A percentile compares a stretch with the other conserved stretches of the same genome.
These are phyloP conservation scores for Collybiopsis confluens DNA, from an alignment of 768 basidiomycete genomes.

Conservation along the genomic window DNA sequence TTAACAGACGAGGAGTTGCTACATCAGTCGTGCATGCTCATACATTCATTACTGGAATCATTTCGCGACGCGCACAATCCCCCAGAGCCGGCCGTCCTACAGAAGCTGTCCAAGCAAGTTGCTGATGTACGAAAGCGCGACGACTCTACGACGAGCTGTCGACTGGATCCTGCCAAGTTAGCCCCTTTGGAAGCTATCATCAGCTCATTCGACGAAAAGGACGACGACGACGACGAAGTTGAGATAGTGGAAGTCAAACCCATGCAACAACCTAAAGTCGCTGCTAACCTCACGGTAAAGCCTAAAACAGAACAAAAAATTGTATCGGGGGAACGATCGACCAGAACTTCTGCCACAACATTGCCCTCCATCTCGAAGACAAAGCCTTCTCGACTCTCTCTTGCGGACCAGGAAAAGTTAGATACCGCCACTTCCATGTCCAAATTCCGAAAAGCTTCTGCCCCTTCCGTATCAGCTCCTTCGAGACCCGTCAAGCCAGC, in stretches of 20 bases:
- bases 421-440: conserved; percentile 33
- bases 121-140: conserved; percentile 51
- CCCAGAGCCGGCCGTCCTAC: conserved; percentile 53
- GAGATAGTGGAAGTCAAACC: conserved; percentile 42
- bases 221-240: conserved; percentile 50
- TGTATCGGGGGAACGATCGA: not conserved
- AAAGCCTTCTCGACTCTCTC: conserved; percentile 17
- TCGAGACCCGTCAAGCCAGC: conserved; percentile 12
- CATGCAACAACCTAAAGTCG: conserved; percentile 3
- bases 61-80: conserved; percentile 60
- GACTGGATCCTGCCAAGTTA: conserved; percentile 55
- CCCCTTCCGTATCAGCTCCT: conserved; percentile 13
- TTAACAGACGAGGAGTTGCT: conserved; percentile 90
- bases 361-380: conserved; percentile 4
- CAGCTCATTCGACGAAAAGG: conserved; percentile 52
- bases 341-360: not conserved
- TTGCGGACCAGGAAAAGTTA: conserved; percentile 30
- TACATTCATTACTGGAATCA: conserved; percentile 74
- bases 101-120: conserved; percentile 64
- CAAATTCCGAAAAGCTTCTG: conserved; percentile 30
- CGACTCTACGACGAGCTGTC: conserved; percentile 41
- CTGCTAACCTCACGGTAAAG: not conserved
- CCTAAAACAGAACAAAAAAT: not conserved
- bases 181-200: conserved; percentile 65
- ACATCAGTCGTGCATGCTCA: conserved; percentile 80